Conservation (phyloP, 164 flowering plant species). For the Platanus orientalis region DNA sequence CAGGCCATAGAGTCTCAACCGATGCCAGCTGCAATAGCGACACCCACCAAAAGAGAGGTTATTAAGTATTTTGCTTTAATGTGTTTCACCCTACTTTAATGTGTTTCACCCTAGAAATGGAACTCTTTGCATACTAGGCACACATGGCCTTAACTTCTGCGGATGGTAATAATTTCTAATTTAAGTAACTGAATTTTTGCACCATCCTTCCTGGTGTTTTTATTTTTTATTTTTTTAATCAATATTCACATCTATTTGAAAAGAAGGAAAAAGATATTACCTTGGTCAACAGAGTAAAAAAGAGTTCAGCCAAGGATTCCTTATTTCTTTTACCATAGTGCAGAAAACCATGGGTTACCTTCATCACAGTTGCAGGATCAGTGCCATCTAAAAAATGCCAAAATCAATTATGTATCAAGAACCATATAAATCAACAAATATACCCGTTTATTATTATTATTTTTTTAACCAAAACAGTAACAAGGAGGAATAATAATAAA, state of each 20-base stretch:
- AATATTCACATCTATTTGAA: not conserved
- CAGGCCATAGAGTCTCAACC: slow-evolving; percentile 49
- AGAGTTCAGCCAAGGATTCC: slow-evolving; percentile 59
- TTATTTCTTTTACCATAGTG: slow-evolving; percentile 43
- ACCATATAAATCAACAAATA: slow-evolving; percentile 9
- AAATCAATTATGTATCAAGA: slow-evolving; percentile 1
- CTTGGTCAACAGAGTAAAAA: slow-evolving; percentile 47
- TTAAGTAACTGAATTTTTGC: not conserved
- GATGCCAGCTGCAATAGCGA: slow-evolving; percentile 46
- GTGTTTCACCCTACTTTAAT: too few species aligned
- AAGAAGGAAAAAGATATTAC: slow-evolving; percentile 23
- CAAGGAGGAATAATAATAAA: too few species aligned
- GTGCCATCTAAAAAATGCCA: slow-evolving; percentile 45
- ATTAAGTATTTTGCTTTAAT: not conserved
- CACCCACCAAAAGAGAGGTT: not conserved
- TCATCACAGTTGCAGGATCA: slow-evolving; percentile 35
- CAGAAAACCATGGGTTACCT: slow-evolving; percentile 24
- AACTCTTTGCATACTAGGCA: too few species aligned
- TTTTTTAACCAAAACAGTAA: too few species aligned
- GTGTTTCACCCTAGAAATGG: too few species aligned
- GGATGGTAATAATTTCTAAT: too few species aligned
- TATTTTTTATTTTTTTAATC: not conserved
- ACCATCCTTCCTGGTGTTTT: not conserved
- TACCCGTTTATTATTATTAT: too few species aligned
- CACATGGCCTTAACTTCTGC: too few species aligned